phyloP scores from a whole-genome alignment of 371 early-diverging fungal species.

The Dichotomocladium elegans region DNA sequence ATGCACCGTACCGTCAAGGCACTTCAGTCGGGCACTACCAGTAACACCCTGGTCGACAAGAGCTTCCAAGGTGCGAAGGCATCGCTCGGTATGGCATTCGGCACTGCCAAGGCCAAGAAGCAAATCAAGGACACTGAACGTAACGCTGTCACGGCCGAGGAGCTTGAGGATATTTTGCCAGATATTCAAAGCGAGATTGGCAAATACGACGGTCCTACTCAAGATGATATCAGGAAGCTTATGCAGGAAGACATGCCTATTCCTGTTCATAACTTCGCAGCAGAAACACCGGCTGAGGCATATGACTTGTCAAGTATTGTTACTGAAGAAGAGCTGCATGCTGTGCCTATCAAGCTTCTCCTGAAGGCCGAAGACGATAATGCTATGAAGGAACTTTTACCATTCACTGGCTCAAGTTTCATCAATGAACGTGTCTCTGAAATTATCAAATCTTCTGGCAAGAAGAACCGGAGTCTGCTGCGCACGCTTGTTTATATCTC shows the following conservation, averaged over 20 bases:
- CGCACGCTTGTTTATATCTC: constrained; percentile 69
- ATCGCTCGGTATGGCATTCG: constrained; percentile 85
- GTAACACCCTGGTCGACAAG: constrained; percentile 9
- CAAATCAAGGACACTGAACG: constrained; percentile 76
- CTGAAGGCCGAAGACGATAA: constrained; percentile 38
- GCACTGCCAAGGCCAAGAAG: constrained; percentile 81
- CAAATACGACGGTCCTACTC: constrained; percentile 46
- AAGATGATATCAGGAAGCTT: constrained; percentile 47
- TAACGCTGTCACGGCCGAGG: constrained; percentile 65
- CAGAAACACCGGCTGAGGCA: constrained; percentile 64
- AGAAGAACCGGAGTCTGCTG: constrained; percentile 57
- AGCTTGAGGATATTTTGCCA: constrained; percentile 56
- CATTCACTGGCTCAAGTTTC: constrained; percentile 48
- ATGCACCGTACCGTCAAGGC: constrained; percentile 69
- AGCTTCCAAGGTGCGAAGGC: constrained; percentile 52
- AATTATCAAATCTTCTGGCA: constrained; percentile 45
- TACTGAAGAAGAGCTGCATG: constrained; percentile 26
- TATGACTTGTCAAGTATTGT: constrained; percentile 73
- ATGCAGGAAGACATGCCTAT: constrained; percentile 62
- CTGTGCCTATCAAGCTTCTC: neutral
- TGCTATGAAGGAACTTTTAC: constrained; percentile 32
- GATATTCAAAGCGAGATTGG: constrained; percentile 57
- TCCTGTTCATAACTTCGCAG: constrained; percentile 66
- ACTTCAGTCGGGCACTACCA: constrained; percentile 23
- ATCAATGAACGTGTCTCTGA: constrained; percentile 43